Conservation (phyloP, 129 eudicot genomes). For the Rutidosis leptorrhynchoides region DNA sequence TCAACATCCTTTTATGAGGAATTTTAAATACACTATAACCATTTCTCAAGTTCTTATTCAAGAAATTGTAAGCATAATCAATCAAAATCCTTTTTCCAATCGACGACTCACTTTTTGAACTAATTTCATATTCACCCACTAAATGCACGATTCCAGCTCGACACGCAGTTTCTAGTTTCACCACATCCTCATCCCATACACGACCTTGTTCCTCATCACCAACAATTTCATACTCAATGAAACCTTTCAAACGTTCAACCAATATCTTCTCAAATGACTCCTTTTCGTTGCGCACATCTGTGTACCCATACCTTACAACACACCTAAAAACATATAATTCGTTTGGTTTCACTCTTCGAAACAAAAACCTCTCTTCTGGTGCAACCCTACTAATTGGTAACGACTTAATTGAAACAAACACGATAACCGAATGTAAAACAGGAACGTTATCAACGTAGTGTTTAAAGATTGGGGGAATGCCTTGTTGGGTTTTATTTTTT, state of each 20-base stretch:
- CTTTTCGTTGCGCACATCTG: conserved; percentile 51
- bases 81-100: conserved; percentile 53
- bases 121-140: conserved; percentile 74
- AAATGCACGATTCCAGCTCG: conserved; percentile 57
- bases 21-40: conserved; percentile 60
- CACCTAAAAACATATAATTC: conserved; percentile 64
- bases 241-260: conserved; percentile 51
- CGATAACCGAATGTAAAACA: conserved; percentile 67
- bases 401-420: conserved; percentile 69
- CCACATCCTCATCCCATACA: conserved; percentile 36
- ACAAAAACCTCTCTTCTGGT: conserved; percentile 61
- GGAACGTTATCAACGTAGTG: conserved; percentile 71
- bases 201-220: conserved; percentile 19
- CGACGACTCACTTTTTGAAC: conserved; percentile 44
- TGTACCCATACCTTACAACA: conserved; percentile 83
- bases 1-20: conserved; percentile 68
- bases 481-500: too few relatives aligned
- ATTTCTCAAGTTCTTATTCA: conserved; percentile 64
- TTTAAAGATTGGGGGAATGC: conserved; percentile 81
- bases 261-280: conserved; percentile 59
- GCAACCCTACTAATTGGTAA: conserved; percentile 69
- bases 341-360: conserved; percentile 53
- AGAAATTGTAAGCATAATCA: conserved; percentile 63
- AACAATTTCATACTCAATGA: conserved; percentile 21
- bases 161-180: conserved; percentile 52